A percentile compares a stretch with the other conserved stretches of the same genome.
Conservation (phyloP, 164 flowering plant species). For the Cinnamomum chago region DNA sequence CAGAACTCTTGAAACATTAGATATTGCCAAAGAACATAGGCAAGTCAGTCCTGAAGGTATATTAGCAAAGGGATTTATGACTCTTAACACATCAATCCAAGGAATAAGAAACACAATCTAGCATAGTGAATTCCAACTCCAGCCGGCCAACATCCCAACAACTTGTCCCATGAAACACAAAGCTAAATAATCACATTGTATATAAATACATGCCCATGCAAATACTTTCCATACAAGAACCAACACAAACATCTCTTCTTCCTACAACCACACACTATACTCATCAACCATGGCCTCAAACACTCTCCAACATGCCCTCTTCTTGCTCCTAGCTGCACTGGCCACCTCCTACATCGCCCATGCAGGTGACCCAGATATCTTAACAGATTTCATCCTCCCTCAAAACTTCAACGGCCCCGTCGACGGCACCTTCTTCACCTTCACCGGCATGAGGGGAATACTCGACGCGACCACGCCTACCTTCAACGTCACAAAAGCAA, state of each 20-base stretch:
- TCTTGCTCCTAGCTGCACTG: constrained; percentile 13
- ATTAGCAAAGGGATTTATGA: neutral
- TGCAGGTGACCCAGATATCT: constrained; percentile 26
- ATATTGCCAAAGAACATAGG: neutral
- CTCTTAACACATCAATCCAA: neutral
- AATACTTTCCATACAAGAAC: neutral
- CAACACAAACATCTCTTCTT: neutral
- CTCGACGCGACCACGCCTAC: constrained; percentile 2
- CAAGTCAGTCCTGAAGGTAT: neutral
- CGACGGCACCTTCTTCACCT: constrained; percentile 26
- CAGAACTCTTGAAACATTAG: too few relatives aligned
- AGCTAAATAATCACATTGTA: neutral
- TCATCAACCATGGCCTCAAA: neutral
- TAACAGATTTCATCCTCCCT: constrained; percentile 22
- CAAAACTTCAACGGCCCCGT: neutral
- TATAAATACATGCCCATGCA: neutral
- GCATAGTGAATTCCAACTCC: neutral
- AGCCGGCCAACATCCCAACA: neutral
- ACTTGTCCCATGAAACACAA: neutral
- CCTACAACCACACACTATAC: neutral
- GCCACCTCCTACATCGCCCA: constrained; percentile 3
- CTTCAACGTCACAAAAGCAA: constrained; percentile 25
- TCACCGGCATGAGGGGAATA: constrained; percentile 18
- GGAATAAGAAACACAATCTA: neutral
- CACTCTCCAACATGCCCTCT: neutral